phyloP scores from a whole-genome alignment of 73 alveolate species.

The Paramecium sexaurelia region DNA sequence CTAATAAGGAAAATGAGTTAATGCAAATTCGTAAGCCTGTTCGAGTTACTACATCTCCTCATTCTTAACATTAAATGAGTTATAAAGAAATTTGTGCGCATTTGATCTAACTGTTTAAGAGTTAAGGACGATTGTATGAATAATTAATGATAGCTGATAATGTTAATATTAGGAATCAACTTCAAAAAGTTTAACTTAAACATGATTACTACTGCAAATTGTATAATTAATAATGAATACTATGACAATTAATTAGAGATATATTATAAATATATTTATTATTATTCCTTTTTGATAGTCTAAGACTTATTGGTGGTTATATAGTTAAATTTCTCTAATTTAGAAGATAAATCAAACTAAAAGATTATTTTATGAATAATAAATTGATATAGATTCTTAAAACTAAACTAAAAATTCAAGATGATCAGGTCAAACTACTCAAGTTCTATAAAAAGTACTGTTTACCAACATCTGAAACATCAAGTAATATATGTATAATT shows the following conservation, averaged over 20 bases:
- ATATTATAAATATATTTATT: not conserved
- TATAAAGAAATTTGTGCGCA: slow-evolving; percentile 1
- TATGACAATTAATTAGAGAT: not conserved
- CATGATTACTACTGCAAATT: slow-evolving; percentile 39
- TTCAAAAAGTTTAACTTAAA: not conserved
- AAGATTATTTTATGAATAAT: not conserved
- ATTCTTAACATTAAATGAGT: slow-evolving; percentile 12
- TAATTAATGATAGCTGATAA: not conserved
- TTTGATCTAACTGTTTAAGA: not conserved
- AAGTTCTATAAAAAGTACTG: not conserved
- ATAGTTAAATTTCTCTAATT: not conserved
- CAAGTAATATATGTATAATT: not conserved
- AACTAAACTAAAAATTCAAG: not conserved
- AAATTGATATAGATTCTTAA: not conserved
- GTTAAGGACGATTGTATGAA: not conserved
- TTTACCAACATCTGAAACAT: slow-evolving; percentile 4
- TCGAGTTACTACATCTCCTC: slow-evolving; percentile 16
- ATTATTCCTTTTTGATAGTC: no score
- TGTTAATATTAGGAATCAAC: not conserved
- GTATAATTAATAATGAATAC: not conserved
- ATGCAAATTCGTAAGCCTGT: not conserved
- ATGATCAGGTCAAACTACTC: not conserved
- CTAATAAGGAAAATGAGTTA: not conserved
- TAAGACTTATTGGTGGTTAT: no score
- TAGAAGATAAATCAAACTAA: not conserved